Percentiles rank a stretch among this genome's conserved stretches.
Evolutionary conservation across 176 grass and related monocot genomes (phyloP).

Genomic region (Neostapfia colusana): DNA sequence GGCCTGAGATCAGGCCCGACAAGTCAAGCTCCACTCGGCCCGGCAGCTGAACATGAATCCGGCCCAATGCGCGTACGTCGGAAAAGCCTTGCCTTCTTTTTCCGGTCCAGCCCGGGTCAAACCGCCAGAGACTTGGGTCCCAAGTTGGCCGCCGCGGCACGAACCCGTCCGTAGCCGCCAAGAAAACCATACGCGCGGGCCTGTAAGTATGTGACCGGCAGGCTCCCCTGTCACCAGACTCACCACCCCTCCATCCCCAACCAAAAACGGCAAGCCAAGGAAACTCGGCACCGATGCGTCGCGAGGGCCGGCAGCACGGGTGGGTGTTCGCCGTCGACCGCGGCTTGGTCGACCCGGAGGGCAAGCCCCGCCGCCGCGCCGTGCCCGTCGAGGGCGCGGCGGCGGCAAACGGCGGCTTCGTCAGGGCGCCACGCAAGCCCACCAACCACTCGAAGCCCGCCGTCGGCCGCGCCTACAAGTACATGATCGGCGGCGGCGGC

Average conservation of each 20-base stretch:
- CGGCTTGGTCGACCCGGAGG: constrained; percentile 17
- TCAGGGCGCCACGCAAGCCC: constrained; percentile 37
- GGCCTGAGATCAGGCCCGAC: not conserved
- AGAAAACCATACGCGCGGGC: not conserved
- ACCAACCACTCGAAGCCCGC: constrained; percentile 48
- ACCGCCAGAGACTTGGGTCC: not conserved
- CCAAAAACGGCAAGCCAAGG: not conserved
- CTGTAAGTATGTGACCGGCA: not conserved
- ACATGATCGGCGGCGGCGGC: not conserved
- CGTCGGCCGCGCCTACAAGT: not conserved
- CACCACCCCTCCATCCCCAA: not conserved
- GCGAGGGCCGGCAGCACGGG: constrained; percentile 40
- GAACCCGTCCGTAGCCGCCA: not conserved
- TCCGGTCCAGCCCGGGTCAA: not conserved
- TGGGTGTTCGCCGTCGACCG: constrained; percentile 36
- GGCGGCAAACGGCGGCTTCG: constrained; percentile 31
- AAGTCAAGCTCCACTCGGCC: not conserved
- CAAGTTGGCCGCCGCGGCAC: not conserved
- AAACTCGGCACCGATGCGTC: constrained; percentile 31
- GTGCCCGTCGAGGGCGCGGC: constrained; percentile 18
- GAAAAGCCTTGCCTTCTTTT: not conserved
- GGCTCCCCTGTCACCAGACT: too few species aligned
- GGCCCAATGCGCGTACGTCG: not conserved
- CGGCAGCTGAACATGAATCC: not conserved
- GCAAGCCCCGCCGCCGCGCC: constrained; percentile 22